These are phyloP conservation scores for Vanilla planifolia DNA, from an alignment of 106 monocot genomes.

Conservation along the genomic window DNA sequence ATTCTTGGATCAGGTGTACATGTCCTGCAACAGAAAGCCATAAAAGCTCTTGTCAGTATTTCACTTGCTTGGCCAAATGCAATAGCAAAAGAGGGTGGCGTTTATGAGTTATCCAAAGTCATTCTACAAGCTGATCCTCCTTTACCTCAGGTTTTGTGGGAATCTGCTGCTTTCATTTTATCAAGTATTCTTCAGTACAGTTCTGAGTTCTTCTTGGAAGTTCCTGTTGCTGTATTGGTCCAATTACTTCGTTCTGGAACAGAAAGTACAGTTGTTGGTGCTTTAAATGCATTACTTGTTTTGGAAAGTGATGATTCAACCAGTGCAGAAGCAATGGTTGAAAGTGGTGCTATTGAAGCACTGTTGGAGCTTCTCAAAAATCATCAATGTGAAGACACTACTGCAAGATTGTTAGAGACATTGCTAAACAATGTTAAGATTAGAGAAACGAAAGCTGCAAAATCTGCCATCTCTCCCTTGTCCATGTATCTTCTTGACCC, in stretches of 20 bases:
- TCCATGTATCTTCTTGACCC: constrained; percentile 95
- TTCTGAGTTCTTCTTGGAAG: constrained; percentile 92
- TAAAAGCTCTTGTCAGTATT: constrained; percentile 81
- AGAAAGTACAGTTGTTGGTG: constrained; percentile 87
- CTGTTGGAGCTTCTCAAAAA: constrained; percentile 72
- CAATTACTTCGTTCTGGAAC: constrained; percentile 82
- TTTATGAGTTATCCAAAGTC: constrained; percentile 88
- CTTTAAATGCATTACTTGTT: constrained; percentile 91
- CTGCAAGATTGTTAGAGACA: constrained; percentile 89
- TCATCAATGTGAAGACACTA: constrained; percentile 93
- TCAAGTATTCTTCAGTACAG: constrained; percentile 88
- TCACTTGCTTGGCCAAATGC: constrained; percentile 84
- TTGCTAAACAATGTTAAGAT: constrained; percentile 89
- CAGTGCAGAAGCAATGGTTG: constrained; percentile 95
- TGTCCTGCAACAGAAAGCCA: constrained; percentile 74
- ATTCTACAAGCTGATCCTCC: constrained; percentile 85
- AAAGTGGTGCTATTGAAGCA: constrained; percentile 90
- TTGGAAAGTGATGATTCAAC: constrained; percentile 97
- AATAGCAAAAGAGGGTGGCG: constrained; percentile 99
- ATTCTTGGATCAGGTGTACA: constrained; percentile 74
- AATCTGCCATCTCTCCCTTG: constrained; percentile 78
- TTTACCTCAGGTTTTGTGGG: constrained; percentile 86
- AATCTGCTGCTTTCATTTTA: constrained; percentile 85
- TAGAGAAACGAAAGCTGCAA: constrained; percentile 85
- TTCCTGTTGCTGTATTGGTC: constrained; percentile 93